Evolutionary conservation across 106 monocot species (phyloP).

Genomic region (Dendrobium nobile): DNA sequence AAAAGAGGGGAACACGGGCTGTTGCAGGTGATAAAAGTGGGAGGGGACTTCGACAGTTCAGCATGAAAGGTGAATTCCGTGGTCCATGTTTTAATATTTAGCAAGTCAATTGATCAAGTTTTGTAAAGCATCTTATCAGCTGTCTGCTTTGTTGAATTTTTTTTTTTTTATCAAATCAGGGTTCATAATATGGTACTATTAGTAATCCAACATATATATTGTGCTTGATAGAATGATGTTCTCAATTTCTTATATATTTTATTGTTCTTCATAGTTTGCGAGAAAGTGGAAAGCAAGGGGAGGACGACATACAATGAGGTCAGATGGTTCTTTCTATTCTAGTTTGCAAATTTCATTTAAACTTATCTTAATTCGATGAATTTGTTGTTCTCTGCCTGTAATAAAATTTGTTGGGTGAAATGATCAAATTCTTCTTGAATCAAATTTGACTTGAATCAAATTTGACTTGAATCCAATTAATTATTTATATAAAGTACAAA

Average conservation of each 20-base stretch:
- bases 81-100: neutral
- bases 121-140: neutral
- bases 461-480: neutral
- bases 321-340: neutral
- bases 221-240: neutral
- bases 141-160: conserved; percentile 1
- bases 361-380: neutral
- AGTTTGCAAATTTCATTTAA: neutral
- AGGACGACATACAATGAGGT: conserved; percentile 84
- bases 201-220: neutral
- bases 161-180: neutral
- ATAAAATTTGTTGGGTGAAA: neutral
- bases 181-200: neutral
- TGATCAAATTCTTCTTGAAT: neutral
- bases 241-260: neutral
- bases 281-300: conserved; percentile 83
- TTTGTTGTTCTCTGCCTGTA: neutral
- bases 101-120: neutral
- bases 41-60: conserved; percentile 75
- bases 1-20: conserved; percentile 77
- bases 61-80: conserved; percentile 63
- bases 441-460: neutral
- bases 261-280: conserved; percentile 44
- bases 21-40: conserved; percentile 88
- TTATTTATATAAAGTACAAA: neutral